phyloP scores from a whole-genome alignment of 2,329 filamentous ascomycete genomes.

The Pseudogymnoascus sp. region DNA sequence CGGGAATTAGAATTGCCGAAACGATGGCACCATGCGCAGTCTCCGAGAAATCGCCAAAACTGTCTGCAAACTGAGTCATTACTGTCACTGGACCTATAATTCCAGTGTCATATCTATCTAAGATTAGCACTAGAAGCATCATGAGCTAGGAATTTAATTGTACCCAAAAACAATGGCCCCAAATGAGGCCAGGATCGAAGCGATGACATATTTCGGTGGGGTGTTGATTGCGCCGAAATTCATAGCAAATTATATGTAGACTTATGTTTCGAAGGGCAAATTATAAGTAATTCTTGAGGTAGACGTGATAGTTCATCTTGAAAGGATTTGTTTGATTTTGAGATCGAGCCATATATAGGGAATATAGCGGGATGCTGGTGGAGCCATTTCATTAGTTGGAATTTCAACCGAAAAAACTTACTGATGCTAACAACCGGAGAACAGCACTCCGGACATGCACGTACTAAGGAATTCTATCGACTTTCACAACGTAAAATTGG shows the following conservation, averaged over 20 bases:
- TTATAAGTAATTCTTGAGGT: neutral
- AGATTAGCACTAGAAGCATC: neutral
- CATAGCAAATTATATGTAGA: neutral
- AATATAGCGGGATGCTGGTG: neutral
- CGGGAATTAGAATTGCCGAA: slow-evolving; percentile 52
- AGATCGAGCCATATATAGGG: neutral
- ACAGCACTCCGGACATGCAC: neutral
- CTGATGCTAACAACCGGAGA: neutral
- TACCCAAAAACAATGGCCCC: slow-evolving; percentile 26
- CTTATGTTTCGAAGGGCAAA: neutral
- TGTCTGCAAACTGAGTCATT: slow-evolving; percentile 38
- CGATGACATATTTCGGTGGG: slow-evolving; percentile 24
- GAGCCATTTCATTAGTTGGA: neutral
- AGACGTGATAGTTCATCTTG: neutral
- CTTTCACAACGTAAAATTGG: neutral
- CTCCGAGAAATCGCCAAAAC: slow-evolving; percentile 44
- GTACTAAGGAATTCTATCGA: neutral
- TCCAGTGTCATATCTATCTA: slow-evolving; percentile 35
- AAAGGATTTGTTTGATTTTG: neutral
- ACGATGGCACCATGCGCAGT: slow-evolving; percentile 51
- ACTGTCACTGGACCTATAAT: slow-evolving; percentile 45
- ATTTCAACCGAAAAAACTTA: neutral
- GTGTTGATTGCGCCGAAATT: neutral
- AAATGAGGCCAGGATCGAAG: slow-evolving; percentile 22
- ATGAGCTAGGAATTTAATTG: neutral